Percentiles rank a stretch among this genome's conserved stretches.
These are phyloP conservation scores for Colletotrichum coccodes DNA, from an alignment of 2,329 filamentous ascomycete genomes.

Conservation along the genomic window DNA sequence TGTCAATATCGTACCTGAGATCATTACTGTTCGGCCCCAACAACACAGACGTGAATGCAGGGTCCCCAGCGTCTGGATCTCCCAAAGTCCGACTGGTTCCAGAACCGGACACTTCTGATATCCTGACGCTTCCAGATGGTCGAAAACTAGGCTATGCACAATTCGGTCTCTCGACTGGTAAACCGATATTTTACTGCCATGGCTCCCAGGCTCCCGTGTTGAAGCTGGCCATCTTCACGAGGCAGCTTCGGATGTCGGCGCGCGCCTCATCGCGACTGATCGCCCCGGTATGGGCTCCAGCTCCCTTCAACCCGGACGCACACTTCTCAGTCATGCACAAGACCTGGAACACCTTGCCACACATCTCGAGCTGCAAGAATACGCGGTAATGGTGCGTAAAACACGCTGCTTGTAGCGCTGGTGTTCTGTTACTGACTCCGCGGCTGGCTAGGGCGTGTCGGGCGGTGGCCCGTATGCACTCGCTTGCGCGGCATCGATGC, in stretches of 20 bases:
- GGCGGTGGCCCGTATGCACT: conserved; percentile 38
- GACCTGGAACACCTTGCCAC: conserved; percentile 26
- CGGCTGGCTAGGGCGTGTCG: conserved; percentile 29
- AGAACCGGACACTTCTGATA: conserved; percentile 34
- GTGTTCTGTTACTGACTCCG: background rate
- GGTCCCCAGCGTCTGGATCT: background rate
- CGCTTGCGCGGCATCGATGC: conserved; percentile 32
- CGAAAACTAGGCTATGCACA: conserved; percentile 52
- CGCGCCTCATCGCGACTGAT: conserved; percentile 51
- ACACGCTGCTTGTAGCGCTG: background rate
- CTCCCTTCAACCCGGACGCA: conserved; percentile 44
- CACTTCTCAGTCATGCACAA: conserved; percentile 39
- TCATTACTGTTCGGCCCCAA: conserved; percentile 8
- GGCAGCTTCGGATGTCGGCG: conserved; percentile 37
- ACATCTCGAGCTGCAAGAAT: conserved; percentile 21
- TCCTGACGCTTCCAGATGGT: conserved; percentile 49
- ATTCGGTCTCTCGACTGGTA: conserved; percentile 44
- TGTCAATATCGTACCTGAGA: conserved; percentile 11
- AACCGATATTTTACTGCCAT: conserved; percentile 52
- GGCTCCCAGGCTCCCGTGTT: conserved; percentile 52
- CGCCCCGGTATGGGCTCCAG: conserved; percentile 55
- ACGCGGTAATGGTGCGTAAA: conserved; percentile 21
- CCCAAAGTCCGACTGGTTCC: conserved; percentile 18
- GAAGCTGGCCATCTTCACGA: conserved; percentile 43
- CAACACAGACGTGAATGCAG: background rate